Percentiles rank a stretch among this genome's conserved stretches.
Evolutionary conservation across 352 stramenopile species (phyloP).

Genomic region (Globisporangium sylvaticum): DNA sequence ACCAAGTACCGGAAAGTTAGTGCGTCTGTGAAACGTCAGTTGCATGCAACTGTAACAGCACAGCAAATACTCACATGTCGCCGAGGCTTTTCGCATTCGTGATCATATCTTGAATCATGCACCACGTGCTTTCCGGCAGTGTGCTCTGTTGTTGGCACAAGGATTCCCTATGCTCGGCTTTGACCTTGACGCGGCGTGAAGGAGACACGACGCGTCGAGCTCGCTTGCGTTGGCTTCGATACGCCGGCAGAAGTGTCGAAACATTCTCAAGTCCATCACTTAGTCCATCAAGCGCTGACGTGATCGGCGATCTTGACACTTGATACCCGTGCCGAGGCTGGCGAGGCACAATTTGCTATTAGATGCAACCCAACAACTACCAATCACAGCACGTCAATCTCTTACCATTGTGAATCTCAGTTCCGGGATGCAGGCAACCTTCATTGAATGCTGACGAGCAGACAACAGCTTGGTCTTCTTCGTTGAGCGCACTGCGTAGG

Average conservation of each 20-base stretch:
- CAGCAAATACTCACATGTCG: conserved; percentile 33
- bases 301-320: background rate
- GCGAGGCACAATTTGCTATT: conserved; percentile 4
- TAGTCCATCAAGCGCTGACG: background rate
- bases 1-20: background rate
- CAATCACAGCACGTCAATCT: background rate
- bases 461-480: conserved; percentile 1
- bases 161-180: background rate
- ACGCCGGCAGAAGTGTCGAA: background rate
- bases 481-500: background rate
- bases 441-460: background rate
- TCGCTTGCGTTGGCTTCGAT: conserved; percentile 8
- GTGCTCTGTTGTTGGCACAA: background rate
- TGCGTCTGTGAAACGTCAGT: background rate
- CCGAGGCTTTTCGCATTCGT: conserved; percentile 39
- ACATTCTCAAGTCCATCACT: background rate
- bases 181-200: background rate
- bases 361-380: background rate
- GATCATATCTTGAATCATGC: conserved; percentile 33
- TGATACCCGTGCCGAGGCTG: background rate
- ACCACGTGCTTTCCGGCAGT: conserved; percentile 29
- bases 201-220: background rate
- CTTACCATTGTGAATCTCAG: conserved; percentile 3
- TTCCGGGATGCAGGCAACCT: background rate
- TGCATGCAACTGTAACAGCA: background rate